phyloP scores from a whole-genome alignment of 1,139 yeast genomes.

The Zygotorulaspora mrakii region DNA sequence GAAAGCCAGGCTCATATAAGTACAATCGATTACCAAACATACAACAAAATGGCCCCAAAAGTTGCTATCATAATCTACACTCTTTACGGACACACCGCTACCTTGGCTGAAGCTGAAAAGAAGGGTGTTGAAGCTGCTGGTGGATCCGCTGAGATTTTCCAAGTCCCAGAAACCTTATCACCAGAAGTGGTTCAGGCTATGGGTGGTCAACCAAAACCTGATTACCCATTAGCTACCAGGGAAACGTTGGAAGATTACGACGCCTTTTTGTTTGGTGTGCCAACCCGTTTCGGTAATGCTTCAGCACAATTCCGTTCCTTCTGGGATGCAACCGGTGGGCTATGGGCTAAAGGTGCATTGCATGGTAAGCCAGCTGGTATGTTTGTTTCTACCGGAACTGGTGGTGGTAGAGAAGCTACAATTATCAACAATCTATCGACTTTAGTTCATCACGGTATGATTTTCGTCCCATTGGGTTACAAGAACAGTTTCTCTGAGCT shows the following conservation, averaged over 20 bases:
- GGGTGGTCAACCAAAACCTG: slow-evolving; percentile 67
- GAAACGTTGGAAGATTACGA: slow-evolving; percentile 63
- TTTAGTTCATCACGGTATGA: slow-evolving; percentile 74
- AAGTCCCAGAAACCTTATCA: slow-evolving; percentile 74
- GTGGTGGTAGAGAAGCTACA: slow-evolving; percentile 81
- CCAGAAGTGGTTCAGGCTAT: slow-evolving; percentile 56
- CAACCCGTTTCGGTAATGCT: slow-evolving; percentile 78
- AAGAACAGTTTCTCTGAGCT: slow-evolving; percentile 56
- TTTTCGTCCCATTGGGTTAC: slow-evolving; percentile 78
- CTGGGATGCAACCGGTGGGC: slow-evolving; percentile 79
- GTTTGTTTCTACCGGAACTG: slow-evolving; percentile 75
- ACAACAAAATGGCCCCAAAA: slow-evolving; percentile 26
- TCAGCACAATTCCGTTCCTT: slow-evolving; percentile 80
- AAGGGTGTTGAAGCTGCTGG: slow-evolving; percentile 73
- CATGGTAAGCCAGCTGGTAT: slow-evolving; percentile 74
- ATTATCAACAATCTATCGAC: slow-evolving; percentile 61
- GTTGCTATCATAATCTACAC: slow-evolving; percentile 70
- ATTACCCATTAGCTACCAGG: slow-evolving; percentile 63
- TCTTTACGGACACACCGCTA: slow-evolving; percentile 72
- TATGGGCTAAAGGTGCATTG: slow-evolving; percentile 75
- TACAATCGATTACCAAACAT: too few relatives aligned
- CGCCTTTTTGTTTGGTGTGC: slow-evolving; percentile 74
- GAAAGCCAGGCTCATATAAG: not conserved
- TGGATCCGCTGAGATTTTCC: slow-evolving; percentile 66
- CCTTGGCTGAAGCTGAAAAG: slow-evolving; percentile 64